Conservation (phyloP, 306 rosid genomes). For the Trifolium subterraneum region DNA sequence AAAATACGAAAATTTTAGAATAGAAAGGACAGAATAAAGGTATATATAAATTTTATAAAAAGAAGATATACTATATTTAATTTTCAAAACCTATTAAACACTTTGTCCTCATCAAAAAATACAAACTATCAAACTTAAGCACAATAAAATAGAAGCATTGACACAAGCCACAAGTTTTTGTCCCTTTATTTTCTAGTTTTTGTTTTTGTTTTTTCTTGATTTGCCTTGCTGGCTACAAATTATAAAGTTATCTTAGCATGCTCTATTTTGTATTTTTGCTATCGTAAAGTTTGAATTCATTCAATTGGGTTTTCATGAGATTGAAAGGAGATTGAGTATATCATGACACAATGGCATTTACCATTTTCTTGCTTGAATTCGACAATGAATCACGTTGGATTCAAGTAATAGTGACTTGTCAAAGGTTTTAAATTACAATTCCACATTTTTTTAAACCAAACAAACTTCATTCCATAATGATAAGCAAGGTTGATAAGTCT, state of each 20-base stretch:
- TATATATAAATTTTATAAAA: background rate
- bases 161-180: conserved; percentile 22
- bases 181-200: conserved; percentile 17
- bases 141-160: conserved; percentile 12
- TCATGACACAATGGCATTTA: background rate
- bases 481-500: no score
- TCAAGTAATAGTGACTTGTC: background rate
- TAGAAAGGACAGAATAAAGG: conserved; percentile 33
- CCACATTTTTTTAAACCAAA: no score
- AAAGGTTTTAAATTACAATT: no score
- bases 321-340: background rate
- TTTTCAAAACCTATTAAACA: background rate
- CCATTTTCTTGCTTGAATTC: background rate
- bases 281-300: background rate
- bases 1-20: background rate
- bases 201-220: conserved; percentile 28
- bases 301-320: conserved; percentile 13
- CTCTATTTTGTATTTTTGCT: background rate
- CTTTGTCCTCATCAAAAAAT: conserved; percentile 8
- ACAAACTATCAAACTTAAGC: conserved; percentile 32
- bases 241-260: conserved; percentile 16
- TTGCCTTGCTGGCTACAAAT: conserved; percentile 20
- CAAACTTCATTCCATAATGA: no score
- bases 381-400: background rate
- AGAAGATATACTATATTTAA: background rate